A percentile compares a stretch with the other conserved stretches of the same genome.
Conservation (phyloP, 179 eudicot genomes). For the Kewa caespitosa region DNA sequence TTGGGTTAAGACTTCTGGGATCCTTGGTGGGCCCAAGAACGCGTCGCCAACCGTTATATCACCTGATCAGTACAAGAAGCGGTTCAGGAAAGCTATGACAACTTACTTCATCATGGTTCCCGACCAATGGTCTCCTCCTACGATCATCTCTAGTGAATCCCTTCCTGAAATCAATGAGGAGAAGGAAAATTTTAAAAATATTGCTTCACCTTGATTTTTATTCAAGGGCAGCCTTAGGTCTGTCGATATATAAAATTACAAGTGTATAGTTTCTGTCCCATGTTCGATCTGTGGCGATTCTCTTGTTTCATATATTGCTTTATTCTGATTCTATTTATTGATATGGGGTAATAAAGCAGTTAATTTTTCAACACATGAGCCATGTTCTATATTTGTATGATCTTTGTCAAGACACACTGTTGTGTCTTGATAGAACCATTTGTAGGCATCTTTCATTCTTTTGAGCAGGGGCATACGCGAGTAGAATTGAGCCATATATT, state of each 20-base stretch:
- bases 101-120: constrained; percentile 83
- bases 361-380: no score
- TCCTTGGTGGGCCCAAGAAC: constrained; percentile 82
- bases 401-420: no score
- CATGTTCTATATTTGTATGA: no score
- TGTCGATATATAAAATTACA: constrained; percentile 13
- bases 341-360: neutral
- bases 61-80: constrained; percentile 83
- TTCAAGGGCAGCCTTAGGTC: neutral
- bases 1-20: constrained; percentile 93
- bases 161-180: constrained; percentile 47
- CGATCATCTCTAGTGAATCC: constrained; percentile 38
- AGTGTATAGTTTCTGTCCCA: constrained; percentile 15
- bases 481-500: no score
- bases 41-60: constrained; percentile 82
- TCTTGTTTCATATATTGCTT: neutral
- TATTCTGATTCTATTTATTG: neutral
- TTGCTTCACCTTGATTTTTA: constrained; percentile 20
- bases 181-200: constrained; percentile 35
- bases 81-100: constrained; percentile 90
- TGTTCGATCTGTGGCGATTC: constrained; percentile 1
- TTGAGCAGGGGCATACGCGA: no score
- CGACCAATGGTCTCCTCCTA: constrained; percentile 72
- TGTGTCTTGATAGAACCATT: no score
- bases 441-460: no score